These are phyloP conservation scores for Lentinula sp. DNA, from an alignment of 768 basidiomycete genomes.

Conservation along the genomic window DNA sequence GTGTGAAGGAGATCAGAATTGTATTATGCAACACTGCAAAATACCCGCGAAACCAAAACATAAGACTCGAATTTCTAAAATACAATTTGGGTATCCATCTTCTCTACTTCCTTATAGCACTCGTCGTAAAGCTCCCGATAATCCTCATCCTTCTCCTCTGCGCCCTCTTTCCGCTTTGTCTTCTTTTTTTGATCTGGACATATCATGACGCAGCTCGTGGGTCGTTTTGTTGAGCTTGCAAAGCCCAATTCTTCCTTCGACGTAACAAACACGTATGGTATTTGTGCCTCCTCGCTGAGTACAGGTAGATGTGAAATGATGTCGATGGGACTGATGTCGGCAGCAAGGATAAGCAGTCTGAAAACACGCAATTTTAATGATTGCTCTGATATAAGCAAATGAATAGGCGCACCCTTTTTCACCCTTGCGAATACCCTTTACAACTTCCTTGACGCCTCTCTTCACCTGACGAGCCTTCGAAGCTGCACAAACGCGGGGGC, in stretches of 20 bases:
- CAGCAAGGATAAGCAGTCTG: slow-evolving; percentile 88
- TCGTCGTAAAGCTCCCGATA: slow-evolving; percentile 85
- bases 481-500: slow-evolving; percentile 38
- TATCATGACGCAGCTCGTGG: slow-evolving; percentile 96
- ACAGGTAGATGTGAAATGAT: slow-evolving; percentile 97
- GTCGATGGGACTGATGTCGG: slow-evolving; percentile 97
- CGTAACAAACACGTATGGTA: slow-evolving; percentile 85
- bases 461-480: slow-evolving; percentile 94
- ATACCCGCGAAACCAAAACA: background rate
- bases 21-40: background rate
- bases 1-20: background rate
- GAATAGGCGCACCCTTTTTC: slow-evolving; percentile 77
- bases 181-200: slow-evolving; percentile 79
- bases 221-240: slow-evolving; percentile 94
- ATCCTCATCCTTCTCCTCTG: slow-evolving; percentile 67
- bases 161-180: slow-evolving; percentile 54
- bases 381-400: background rate
- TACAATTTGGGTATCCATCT: slow-evolving; percentile 64
- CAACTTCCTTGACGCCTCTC: slow-evolving; percentile 97
- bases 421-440: slow-evolving; percentile 95
- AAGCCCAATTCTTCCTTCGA: slow-evolving; percentile 96
- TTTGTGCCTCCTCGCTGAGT: slow-evolving; percentile 87
- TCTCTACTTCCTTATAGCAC: slow-evolving; percentile 79
- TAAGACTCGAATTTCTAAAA: slow-evolving; percentile 23
- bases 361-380: background rate